Conservation (phyloP, 208 protist species). For the Trypanosoma conorhini region DNA sequence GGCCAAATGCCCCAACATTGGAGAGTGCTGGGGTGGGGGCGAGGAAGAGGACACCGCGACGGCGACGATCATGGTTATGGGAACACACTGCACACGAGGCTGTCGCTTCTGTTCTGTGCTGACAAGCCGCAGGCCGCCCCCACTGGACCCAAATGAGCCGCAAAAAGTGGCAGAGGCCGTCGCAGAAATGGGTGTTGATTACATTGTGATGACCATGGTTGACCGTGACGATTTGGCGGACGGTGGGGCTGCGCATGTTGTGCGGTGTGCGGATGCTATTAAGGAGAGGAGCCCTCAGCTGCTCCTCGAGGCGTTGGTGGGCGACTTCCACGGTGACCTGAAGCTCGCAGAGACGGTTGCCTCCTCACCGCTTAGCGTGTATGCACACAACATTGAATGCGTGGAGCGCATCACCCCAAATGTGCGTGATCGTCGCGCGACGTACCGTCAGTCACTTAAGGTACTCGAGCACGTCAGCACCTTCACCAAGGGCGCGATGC, state of each 20-base stretch:
- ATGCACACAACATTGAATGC: slow-evolving; percentile 99
- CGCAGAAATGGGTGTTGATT: slow-evolving; percentile 96
- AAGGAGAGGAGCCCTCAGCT: slow-evolving; percentile 80
- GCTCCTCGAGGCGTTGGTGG: slow-evolving; percentile 96
- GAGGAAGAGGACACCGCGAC: slow-evolving; percentile 87
- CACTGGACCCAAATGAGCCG: slow-evolving; percentile 95
- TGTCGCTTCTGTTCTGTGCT: slow-evolving; percentile 99
- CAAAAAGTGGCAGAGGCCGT: slow-evolving; percentile 94
- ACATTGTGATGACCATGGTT: slow-evolving; percentile 99
- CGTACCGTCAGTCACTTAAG: slow-evolving; percentile 95
- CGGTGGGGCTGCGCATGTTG: slow-evolving; percentile 94
- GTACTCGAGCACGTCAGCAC: slow-evolving; percentile 93
- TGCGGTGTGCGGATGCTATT: slow-evolving; percentile 86
- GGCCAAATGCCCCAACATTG: slow-evolving; percentile 99
- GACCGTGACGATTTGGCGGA: slow-evolving; percentile 96
- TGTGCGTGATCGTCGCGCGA: slow-evolving; percentile 95
- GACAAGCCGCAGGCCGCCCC: slow-evolving; percentile 92
- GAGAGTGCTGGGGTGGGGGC: slow-evolving; percentile 97
- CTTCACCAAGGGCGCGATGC: slow-evolving; percentile 71
- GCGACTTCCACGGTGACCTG: slow-evolving; percentile 96
- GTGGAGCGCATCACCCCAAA: slow-evolving; percentile 92
- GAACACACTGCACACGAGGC: slow-evolving; percentile 97
- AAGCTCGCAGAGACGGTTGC: slow-evolving; percentile 88
- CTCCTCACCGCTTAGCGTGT: slow-evolving; percentile 95
- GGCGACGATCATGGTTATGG: slow-evolving; percentile 99